Evolutionary conservation across 345 rosid species (phyloP), one percentile per base, ranked within the genome.

Genomic region (Pelargonium nanum): DNA sequence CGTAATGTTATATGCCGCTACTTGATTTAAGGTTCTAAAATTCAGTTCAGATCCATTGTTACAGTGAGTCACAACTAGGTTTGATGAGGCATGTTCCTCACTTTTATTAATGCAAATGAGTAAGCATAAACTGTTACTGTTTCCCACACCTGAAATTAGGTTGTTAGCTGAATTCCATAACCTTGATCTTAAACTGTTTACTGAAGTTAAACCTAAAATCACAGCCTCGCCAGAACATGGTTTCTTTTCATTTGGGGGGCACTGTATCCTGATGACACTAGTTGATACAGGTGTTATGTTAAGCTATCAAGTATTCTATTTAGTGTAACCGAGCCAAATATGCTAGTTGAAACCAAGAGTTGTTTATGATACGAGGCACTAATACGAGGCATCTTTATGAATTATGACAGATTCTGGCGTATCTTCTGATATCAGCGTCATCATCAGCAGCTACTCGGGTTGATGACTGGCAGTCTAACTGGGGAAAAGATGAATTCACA

Each of bases 401-500:
- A n/a, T n/a, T n/a, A 48, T 58, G 62, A 77, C 91, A 94, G 99
- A 62, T 79, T 63, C 62, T 94, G 66, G 90, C 96, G 25, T 94
- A 94, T 77, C 89, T 94, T 59, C 75, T 94, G 65, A 80, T 94
- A 65, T 88, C 99, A 19, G 88, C 97, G 15, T 72, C 99, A 50
- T 90, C 99, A 1, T 75, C 96, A 5, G 95, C 97, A 59, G 99
- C 99, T 44, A 94, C 95, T 7, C 78, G 97, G 9, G 96, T 88
- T 22, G 86, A 78, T 59, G 97, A 90, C 62, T 94, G 99, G 99
- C 86, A 85, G 25, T 84, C 95, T 7, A 94, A 90, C 57, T 94
- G 99, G 99, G 99, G 99, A n/a, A 90, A 86, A 65, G 99, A 94
- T 56, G 84, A 81, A 66, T 94, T 94, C 83, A 94, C 97, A 4